Evolutionary conservation across 306 rosid species (phyloP).

Genomic region (Vicia faba): DNA sequence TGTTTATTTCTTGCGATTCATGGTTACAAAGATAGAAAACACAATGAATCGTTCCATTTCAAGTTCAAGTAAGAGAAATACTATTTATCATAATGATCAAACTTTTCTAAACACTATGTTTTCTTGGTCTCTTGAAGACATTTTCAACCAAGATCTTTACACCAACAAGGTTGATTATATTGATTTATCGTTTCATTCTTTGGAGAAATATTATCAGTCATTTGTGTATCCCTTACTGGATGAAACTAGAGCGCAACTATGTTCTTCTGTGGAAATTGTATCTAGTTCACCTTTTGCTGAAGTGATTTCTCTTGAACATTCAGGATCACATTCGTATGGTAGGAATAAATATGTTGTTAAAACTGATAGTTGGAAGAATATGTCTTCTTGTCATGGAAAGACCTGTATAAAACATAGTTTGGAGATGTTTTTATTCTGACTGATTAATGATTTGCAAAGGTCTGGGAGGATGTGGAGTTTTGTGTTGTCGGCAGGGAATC

Average conservation of each 20-base stretch:
- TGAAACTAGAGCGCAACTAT: slow-evolving; percentile 63
- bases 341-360: slow-evolving; percentile 38
- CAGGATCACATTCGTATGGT: slow-evolving; percentile 27
- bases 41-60: too few species aligned
- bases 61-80: too few species aligned
- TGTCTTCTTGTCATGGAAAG: slow-evolving; percentile 56
- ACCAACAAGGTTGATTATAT: too few species aligned
- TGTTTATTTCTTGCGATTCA: too few species aligned
- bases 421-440: slow-evolving; percentile 71
- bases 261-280: slow-evolving; percentile 57
- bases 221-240: slow-evolving; percentile 75
- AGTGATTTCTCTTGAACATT: slow-evolving; percentile 43
- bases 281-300: slow-evolving; percentile 54
- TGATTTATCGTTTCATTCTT: too few species aligned
- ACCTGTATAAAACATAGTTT: slow-evolving; percentile 55
- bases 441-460: slow-evolving; percentile 54
- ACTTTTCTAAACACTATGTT: too few species aligned
- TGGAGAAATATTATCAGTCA: too few species aligned
- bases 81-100: too few species aligned
- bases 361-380: slow-evolving; percentile 56
- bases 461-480: slow-evolving; percentile 57
- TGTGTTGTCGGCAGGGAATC: slow-evolving; percentile 41
- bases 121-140: too few species aligned
- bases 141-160: too few species aligned
- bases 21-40: too few species aligned